These are phyloP conservation scores for Rubia tinctorum DNA, from an alignment of 305 asterid genomes.

Conservation along the genomic window DNA sequence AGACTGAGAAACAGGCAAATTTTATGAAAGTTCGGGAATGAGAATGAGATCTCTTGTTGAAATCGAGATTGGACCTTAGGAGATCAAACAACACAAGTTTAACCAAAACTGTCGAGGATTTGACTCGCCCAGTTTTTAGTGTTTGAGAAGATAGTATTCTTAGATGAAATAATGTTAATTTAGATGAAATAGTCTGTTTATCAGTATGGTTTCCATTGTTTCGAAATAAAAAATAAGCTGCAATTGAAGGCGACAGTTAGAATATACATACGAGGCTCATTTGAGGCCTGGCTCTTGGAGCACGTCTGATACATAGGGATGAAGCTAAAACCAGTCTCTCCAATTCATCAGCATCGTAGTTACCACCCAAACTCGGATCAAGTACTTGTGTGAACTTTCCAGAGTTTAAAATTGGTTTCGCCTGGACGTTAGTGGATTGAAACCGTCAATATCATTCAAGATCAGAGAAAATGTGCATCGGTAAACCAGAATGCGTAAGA, in stretches of 20 bases:
- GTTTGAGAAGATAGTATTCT: background rate
- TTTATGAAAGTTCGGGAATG: background rate
- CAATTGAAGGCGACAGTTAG: background rate
- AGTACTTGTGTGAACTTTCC: slow-evolving; percentile 54
- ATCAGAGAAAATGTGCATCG: background rate
- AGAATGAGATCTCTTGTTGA: background rate
- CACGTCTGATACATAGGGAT: slow-evolving; percentile 80
- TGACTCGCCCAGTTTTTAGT: background rate
- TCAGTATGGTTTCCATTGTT: background rate
- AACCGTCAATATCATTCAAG: slow-evolving; percentile 1
- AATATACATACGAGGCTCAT: slow-evolving; percentile 67
- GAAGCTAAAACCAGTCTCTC: slow-evolving; percentile 91
- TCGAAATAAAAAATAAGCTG: background rate
- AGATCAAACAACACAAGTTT: background rate
- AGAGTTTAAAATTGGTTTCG: slow-evolving; percentile 67
- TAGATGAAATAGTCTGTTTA: background rate
- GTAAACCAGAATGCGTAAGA: slow-evolving; percentile 12
- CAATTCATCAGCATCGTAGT: slow-evolving; percentile 56
- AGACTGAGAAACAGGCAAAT: background rate
- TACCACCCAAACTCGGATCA: slow-evolving; percentile 60
- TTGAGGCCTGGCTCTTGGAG: slow-evolving; percentile 90
- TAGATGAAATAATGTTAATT: background rate
- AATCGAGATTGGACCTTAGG: background rate
- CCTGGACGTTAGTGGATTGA: slow-evolving; percentile 42
- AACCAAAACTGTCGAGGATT: background rate